Percentiles rank a stretch among this genome's conserved stretches.
Conservation (phyloP, 805 yeast species). For the Debaryomyces tyrocola region DNA sequence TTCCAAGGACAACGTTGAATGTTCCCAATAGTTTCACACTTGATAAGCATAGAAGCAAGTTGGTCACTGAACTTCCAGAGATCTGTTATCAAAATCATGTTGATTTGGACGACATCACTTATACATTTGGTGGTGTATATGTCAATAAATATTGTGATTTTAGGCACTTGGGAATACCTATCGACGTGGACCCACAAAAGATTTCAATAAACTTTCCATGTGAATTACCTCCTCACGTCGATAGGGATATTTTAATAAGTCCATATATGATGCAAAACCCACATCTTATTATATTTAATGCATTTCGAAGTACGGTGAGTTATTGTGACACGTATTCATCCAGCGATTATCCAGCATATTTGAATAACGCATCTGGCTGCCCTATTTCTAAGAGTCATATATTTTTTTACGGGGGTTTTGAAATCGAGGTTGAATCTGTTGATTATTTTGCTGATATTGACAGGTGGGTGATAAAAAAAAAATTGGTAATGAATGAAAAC, state of each 20-base stretch:
- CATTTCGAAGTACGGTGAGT: constrained; percentile 29
- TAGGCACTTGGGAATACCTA: constrained; percentile 32
- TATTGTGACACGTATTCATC: constrained; percentile 21
- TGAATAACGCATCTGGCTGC: constrained; percentile 49
- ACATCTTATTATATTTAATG: constrained; percentile 28
- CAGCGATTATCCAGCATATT: constrained; percentile 45
- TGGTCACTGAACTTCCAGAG: constrained; percentile 18
- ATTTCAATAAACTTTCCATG: constrained; percentile 39
- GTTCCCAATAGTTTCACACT: constrained; percentile 12
- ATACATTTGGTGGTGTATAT: constrained; percentile 39
- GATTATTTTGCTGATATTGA: constrained; percentile 20
- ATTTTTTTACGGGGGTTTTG: constrained; percentile 72
- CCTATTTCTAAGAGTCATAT: constrained; percentile 56
- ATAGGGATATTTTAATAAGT: constrained; percentile 33
- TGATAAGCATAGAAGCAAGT: constrained; percentile 7
- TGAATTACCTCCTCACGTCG: constrained; percentile 41
- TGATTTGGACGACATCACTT: constrained; percentile 29
- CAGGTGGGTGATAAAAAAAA: constrained; percentile 41
- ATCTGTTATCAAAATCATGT: constrained; percentile 33
- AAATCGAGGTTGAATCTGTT: constrained; percentile 26
- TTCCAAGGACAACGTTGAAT: constrained; percentile 26
- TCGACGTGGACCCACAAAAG: constrained; percentile 22
- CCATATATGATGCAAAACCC: constrained; percentile 44
- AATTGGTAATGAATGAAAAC: constrained; percentile 48
- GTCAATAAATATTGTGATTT: constrained; percentile 16